These are phyloP conservation scores for Tuber melanosporum DNA, from an alignment of 495 filamentous ascomycete genomes.

Conservation along the genomic window DNA sequence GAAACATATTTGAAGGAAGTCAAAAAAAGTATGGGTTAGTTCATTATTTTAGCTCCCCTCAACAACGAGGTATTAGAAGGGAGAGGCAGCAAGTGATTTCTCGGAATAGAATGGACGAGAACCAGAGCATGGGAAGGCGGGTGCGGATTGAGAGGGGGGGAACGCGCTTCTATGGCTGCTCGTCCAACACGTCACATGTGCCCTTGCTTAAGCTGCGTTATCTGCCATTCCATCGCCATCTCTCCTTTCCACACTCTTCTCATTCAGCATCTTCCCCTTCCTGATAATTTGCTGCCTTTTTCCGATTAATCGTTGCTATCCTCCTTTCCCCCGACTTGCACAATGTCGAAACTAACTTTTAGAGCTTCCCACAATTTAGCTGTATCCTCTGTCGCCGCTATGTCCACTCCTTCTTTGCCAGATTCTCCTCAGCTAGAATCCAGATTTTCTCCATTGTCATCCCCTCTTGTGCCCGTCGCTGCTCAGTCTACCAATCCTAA, in stretches of 20 bases:
- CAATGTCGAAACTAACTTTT: constrained; percentile 29
- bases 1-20: neutral
- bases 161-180: constrained; percentile 29
- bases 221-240: constrained; percentile 3
- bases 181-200: constrained; percentile 36
- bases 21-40: neutral
- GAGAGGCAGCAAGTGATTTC: neutral
- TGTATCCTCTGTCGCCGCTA: constrained; percentile 4
- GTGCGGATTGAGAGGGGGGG: constrained; percentile 8
- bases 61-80: neutral
- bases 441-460: constrained; percentile 50
- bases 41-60: neutral
- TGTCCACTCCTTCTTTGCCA: constrained; percentile 41
- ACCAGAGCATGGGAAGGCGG: neutral
- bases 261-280: constrained; percentile 24
- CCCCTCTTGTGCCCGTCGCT: constrained; percentile 47
- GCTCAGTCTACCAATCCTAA: constrained; percentile 79
- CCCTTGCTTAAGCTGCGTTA: constrained; percentile 26
- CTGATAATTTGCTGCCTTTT: constrained; percentile 16
- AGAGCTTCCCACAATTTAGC: constrained; percentile 26
- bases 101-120: neutral
- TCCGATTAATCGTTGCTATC: constrained; percentile 12
- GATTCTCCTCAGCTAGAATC: constrained; percentile 58
- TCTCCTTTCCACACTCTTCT: constrained; percentile 2
- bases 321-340: constrained; percentile 5